Percentiles rank a stretch among this genome's conserved stretches.
These are phyloP conservation scores for Nitzschia inconspicua DNA, from an alignment of 108 stramenopile species.

Conservation along the genomic window DNA sequence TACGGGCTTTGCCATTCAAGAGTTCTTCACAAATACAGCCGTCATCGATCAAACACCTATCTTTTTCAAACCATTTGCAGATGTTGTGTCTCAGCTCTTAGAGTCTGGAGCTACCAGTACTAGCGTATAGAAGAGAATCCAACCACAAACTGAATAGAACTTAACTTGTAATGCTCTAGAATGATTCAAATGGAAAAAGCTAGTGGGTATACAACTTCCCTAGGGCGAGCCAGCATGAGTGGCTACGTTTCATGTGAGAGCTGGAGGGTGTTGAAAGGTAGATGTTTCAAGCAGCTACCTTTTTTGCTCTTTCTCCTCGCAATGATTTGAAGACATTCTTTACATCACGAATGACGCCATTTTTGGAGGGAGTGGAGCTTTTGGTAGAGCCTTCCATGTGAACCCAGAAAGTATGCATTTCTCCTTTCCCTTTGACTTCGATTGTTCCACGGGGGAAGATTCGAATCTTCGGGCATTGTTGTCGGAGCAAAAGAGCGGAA, in stretches of 20 bases:
- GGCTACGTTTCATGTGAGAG: too few species aligned
- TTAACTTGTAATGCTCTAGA: neutral
- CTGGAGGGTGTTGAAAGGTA: too few species aligned
- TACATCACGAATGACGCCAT: conserved; percentile 17
- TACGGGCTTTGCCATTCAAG: conserved; percentile 64
- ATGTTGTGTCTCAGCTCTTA: conserved; percentile 13
- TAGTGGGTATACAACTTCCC: neutral
- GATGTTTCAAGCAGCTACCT: neutral
- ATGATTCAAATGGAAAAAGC: too few species aligned
- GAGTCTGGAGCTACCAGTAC: conserved; percentile 1
- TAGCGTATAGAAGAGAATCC: too few species aligned
- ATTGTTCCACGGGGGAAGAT: conserved; percentile 49
- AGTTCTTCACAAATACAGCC: conserved; percentile 36
- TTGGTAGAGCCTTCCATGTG: conserved; percentile 17
- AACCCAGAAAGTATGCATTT: conserved; percentile 59
- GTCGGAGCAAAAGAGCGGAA: conserved; percentile 37
- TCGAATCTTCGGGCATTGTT: conserved; percentile 43
- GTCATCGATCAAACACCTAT: conserved; percentile 63
- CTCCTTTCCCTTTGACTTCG: conserved; percentile 70
- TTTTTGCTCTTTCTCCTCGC: neutral
- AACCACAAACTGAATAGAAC: too few species aligned
- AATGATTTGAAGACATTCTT: conserved; percentile 18
- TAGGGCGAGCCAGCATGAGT: neutral
- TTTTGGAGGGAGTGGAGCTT: neutral
- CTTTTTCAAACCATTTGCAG: conserved; percentile 50